Evolutionary conservation across 23 red algal species (phyloP).

Genomic region (Porphyridium purpureum): DNA sequence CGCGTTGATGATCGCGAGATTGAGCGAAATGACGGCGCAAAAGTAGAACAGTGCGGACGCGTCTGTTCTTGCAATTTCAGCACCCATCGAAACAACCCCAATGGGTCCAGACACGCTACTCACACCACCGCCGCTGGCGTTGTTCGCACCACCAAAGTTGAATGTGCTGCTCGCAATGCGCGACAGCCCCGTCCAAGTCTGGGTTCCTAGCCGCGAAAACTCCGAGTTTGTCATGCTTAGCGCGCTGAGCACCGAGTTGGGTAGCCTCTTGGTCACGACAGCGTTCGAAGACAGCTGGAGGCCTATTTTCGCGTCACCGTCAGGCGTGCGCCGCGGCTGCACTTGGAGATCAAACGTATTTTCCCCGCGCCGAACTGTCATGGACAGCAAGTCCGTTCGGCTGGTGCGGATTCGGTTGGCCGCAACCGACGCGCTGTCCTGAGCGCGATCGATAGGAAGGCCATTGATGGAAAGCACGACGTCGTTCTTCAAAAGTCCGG

Average conservation of each 20-base stretch:
- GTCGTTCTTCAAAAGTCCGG: constrained; percentile 47
- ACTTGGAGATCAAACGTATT: constrained; percentile 12
- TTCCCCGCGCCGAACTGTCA: constrained; percentile 15
- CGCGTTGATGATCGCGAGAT: constrained; percentile 85
- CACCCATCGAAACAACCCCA: constrained; percentile 89
- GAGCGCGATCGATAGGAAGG: constrained; percentile 1
- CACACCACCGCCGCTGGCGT: neutral
- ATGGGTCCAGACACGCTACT: constrained; percentile 64
- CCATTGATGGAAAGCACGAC: constrained; percentile 58
- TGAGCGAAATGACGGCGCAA: constrained; percentile 75
- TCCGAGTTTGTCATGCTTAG: constrained; percentile 37
- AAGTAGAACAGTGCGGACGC: constrained; percentile 52
- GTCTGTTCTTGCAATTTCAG: constrained; percentile 78
- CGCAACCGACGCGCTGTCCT: constrained; percentile 14
- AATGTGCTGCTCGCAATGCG: constrained; percentile 13
- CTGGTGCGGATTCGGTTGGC: constrained; percentile 37
- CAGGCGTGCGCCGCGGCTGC: constrained; percentile 33
- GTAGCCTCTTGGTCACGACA: constrained; percentile 9
- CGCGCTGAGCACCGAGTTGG: neutral
- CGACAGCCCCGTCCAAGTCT: constrained; percentile 33
- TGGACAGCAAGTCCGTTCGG: constrained; percentile 7
- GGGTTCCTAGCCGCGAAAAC: constrained; percentile 18
- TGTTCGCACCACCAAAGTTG: constrained; percentile 29
- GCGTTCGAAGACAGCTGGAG: constrained; percentile 58
- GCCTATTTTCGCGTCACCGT: constrained; percentile 50